phyloP scores from a whole-genome alignment of 495 filamentous ascomycete genomes.

The Penicillium mononematosum region DNA sequence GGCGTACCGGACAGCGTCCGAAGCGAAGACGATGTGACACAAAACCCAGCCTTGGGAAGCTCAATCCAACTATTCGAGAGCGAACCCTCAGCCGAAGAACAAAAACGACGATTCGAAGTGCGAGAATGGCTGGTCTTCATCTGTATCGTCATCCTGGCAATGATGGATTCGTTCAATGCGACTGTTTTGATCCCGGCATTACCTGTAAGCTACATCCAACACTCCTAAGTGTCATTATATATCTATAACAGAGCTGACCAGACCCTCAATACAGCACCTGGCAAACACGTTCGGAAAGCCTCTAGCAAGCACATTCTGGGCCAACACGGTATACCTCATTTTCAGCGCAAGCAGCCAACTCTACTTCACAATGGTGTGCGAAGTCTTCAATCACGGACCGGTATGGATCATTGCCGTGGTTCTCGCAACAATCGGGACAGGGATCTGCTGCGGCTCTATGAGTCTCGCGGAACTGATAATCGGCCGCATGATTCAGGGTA shows the following conservation, averaged over 20 bases:
- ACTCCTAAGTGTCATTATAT: neutral
- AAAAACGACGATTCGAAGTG: constrained; percentile 27
- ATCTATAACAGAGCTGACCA: constrained; percentile 16
- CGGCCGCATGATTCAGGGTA: constrained; percentile 65
- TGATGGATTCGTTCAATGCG: constrained; percentile 44
- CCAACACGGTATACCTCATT: constrained; percentile 41
- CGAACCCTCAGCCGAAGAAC: constrained; percentile 11
- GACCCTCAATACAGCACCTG: constrained; percentile 21
- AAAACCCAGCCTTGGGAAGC: constrained; percentile 21
- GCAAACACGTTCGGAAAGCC: constrained; percentile 30
- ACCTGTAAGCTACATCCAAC: constrained; percentile 18
- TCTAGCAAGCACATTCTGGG: constrained; percentile 41
- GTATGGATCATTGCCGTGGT: constrained; percentile 51
- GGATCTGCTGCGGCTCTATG: constrained; percentile 57
- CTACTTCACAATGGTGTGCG: constrained; percentile 41
- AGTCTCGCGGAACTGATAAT: constrained; percentile 61
- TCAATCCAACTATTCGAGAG: constrained; percentile 25
- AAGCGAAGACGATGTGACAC: constrained; percentile 20
- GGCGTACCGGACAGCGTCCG: constrained; percentile 22
- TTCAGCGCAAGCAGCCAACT: constrained; percentile 39
- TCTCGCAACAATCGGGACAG: constrained; percentile 58
- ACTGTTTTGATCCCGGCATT: constrained; percentile 36
- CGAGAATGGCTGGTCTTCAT: constrained; percentile 37
- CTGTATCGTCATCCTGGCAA: constrained; percentile 34
- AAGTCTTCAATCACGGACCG: constrained; percentile 40